Evolutionary conservation across 805 yeast genomes (phyloP).

Genomic region (Candida manassasensis): DNA sequence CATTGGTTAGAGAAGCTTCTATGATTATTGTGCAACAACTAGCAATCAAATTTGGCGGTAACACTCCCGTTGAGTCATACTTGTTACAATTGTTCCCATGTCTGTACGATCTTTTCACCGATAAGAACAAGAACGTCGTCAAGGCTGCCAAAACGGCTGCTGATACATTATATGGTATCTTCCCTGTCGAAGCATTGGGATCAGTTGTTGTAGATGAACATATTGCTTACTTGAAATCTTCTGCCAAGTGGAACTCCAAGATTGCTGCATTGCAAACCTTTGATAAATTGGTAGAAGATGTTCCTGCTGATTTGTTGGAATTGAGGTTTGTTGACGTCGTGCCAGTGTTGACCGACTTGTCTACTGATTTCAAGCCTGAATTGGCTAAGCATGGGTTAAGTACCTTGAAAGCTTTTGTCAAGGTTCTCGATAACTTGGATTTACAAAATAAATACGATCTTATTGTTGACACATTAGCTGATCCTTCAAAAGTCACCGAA

Average conservation of each 20-base stretch:
- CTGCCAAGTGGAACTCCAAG: slow-evolving; percentile 94
- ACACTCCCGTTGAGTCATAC: slow-evolving; percentile 71
- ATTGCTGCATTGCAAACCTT: slow-evolving; percentile 69
- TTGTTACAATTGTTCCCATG: slow-evolving; percentile 57
- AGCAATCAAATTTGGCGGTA: slow-evolving; percentile 57
- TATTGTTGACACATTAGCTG: slow-evolving; percentile 83
- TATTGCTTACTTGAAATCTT: slow-evolving; percentile 60
- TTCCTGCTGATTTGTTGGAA: slow-evolving; percentile 83
- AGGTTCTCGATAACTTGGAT: slow-evolving; percentile 88
- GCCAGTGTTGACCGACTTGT: slow-evolving; percentile 81
- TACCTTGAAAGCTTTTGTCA: slow-evolving; percentile 66
- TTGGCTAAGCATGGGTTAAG: slow-evolving; percentile 79
- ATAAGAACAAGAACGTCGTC: slow-evolving; percentile 81
- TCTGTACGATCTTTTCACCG: slow-evolving; percentile 71
- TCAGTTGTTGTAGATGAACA: slow-evolving; percentile 62
- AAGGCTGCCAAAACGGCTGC: slow-evolving; percentile 80
- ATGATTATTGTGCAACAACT: slow-evolving; percentile 58
- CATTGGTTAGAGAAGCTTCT: slow-evolving; percentile 73
- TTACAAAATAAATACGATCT: slow-evolving; percentile 76
- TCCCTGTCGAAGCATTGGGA: slow-evolving; percentile 74
- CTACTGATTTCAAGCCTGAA: slow-evolving; percentile 96
- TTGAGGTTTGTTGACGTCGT: slow-evolving; percentile 70
- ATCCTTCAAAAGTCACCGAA: slow-evolving; percentile 82
- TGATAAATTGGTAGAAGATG: slow-evolving; percentile 71
- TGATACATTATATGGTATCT: slow-evolving; percentile 63